Evolutionary conservation across 148 eudicot species (phyloP).

Genomic region (Rhododendron kiyosumense): DNA sequence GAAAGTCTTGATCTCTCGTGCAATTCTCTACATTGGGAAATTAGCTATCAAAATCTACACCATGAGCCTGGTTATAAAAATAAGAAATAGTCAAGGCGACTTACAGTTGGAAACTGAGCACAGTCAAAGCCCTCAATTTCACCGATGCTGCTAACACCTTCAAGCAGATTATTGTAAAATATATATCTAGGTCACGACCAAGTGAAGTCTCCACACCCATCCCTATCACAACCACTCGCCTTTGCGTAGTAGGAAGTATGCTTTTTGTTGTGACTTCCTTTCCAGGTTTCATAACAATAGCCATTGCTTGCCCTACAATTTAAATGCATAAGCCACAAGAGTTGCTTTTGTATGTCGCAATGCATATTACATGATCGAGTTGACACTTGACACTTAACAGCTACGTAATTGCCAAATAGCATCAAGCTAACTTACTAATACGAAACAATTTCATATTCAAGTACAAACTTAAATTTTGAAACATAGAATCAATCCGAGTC

Average conservation of each 20-base stretch:
- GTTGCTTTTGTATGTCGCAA: background rate
- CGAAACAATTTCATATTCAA: conserved; percentile 1
- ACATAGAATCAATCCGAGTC: background rate
- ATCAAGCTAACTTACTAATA: background rate
- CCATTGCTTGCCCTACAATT: conserved; percentile 59
- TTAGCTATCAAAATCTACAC: conserved; percentile 4
- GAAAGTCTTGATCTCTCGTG: conserved; percentile 89
- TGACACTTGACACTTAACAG: background rate
- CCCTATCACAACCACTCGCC: conserved; percentile 90
- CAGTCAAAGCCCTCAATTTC: conserved; percentile 85
- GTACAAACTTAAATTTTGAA: background rate
- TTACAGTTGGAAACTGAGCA: conserved; percentile 64
- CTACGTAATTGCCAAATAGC: background rate
- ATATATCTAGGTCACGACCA: conserved; percentile 71
- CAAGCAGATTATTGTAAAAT: conserved; percentile 83
- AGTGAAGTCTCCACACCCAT: conserved; percentile 86
- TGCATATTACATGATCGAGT: background rate
- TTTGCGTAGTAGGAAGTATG: conserved; percentile 49
- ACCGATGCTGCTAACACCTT: conserved; percentile 88
- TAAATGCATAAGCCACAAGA: background rate
- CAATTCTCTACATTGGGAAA: conserved; percentile 62
- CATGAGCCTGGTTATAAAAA: background rate
- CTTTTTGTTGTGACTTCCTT: no score
- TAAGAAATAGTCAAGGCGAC: conserved; percentile 10
- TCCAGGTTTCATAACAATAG: conserved; percentile 58